Evolutionary conservation across 805 yeast genomes (phyloP), one percentile per base, ranked within the genome.

Genomic region (Monosporozyma siamensis): DNA sequence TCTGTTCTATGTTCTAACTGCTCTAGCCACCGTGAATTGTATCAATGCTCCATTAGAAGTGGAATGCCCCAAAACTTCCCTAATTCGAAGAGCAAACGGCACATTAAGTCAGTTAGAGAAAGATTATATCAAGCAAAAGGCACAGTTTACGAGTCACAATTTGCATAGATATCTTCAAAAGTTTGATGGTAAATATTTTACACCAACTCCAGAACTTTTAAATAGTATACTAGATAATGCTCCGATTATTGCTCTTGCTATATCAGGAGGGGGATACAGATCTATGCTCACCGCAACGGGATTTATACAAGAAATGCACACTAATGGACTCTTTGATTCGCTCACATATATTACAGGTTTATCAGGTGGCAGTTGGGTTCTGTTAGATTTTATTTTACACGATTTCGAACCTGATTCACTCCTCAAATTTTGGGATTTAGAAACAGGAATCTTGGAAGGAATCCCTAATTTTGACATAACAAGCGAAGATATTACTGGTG

Each of bases 311-410:
- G 53, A 51, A 30, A 54, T 59, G 61, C 44, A 55, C 2, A 41
- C 47, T 6, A 39, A 40, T 18, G 82, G 82, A 0, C 42, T 80
- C 9, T 58, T 75, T 17, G 84, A 80, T 50, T 62, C 74, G 6
- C 45, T 77, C 0, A 63, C 72, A 12, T 80, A 81, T 53, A 64
- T 81, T 9, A 71, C 77, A 0, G 87, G 87, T 0, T 70, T 79
- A 1, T 78, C 86, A 3, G 88, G 88, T 1, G 89, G 88, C 0
- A 72, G 81, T 37, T 81, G 89, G 88, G 59, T 78, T 7, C 74
- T 81, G 2, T 72, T 80, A 36, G 71, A 74, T 17, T 48, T 72
- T 24, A 55, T 66, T 6, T 42, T 67, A 11, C 58, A 70, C 48
- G 67, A 68, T 48, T 71, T 68, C 52, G 48, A 61, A 14, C 50